Conservation (phyloP, 352 stramenopile species). For the Phytopythium chamaehyphon region DNA sequence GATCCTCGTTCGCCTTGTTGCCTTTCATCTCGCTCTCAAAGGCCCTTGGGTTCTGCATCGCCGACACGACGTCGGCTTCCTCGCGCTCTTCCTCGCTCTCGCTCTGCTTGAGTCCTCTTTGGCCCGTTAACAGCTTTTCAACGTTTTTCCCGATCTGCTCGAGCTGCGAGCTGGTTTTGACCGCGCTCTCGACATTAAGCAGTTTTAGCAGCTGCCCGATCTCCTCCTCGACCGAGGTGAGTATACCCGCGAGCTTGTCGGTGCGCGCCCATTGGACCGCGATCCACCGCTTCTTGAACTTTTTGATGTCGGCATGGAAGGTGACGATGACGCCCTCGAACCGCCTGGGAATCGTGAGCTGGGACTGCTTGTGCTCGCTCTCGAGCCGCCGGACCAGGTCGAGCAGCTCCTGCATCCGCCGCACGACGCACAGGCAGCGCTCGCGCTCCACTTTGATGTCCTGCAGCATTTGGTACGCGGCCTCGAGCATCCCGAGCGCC, state of each 20-base stretch:
- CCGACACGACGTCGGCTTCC: background rate
- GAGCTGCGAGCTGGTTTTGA: conserved; percentile 11
- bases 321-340: conserved; percentile 9
- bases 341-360: conserved; percentile 13
- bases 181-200: conserved; percentile 18
- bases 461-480: too few relatives aligned
- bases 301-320: conserved; percentile 18
- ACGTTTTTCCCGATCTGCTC: conserved; percentile 6
- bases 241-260: conserved; percentile 7
- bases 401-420: conserved; percentile 15
- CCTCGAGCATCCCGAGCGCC: too few relatives aligned
- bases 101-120: too few relatives aligned
- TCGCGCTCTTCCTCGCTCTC: conserved; percentile 14
- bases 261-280: conserved; percentile 7
- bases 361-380: conserved; percentile 9
- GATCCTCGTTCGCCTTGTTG: conserved; percentile 13
- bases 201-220: conserved; percentile 16
- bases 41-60: conserved; percentile 7
- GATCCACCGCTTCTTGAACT: conserved; percentile 8
- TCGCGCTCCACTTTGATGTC: conserved; percentile 3
- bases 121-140: too few relatives aligned
- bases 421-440: conserved; percentile 13
- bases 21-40: conserved; percentile 8
- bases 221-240: conserved; percentile 16
- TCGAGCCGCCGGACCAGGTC: conserved; percentile 14